These are phyloP conservation scores for Lepidopterella palustris DNA, from an alignment of 495 filamentous ascomycete species.

Conservation along the genomic window DNA sequence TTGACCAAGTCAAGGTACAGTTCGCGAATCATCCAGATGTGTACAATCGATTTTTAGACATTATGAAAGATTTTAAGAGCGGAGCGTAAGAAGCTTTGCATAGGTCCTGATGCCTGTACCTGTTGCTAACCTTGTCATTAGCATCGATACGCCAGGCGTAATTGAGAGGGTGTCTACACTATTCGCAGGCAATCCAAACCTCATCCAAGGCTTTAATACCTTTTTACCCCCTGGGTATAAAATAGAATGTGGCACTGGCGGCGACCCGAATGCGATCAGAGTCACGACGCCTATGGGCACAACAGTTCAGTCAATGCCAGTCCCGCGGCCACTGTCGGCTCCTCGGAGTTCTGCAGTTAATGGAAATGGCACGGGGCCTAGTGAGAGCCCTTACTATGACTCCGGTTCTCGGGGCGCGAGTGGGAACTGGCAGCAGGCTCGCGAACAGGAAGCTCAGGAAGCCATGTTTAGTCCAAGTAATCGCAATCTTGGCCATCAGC, in stretches of 20 bases:
- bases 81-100: conserved; percentile 63
- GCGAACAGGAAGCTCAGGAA: conserved; percentile 22
- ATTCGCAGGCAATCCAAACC: conserved; percentile 90
- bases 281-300: conserved; percentile 95
- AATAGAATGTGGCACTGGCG: conserved; percentile 88
- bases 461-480: conserved; percentile 34
- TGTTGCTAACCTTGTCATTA: conserved; percentile 35
- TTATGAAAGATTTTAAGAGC: conserved; percentile 99
- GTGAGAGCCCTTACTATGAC: conserved; percentile 27
- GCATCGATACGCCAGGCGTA: conserved; percentile 95
- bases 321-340: conserved; percentile 45
- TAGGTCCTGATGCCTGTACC: conserved; percentile 3
- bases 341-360: conserved; percentile 33
- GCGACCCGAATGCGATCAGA: conserved; percentile 89
- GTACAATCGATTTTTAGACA: conserved; percentile 95
- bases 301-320: conserved; percentile 53
- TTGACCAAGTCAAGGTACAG: conserved; percentile 98
- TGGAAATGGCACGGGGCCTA: conserved; percentile 16
- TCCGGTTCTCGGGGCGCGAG: conserved; percentile 7
- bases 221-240: conserved; percentile 95
- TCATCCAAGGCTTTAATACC: conserved; percentile 98
- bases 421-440: conserved; percentile 19
- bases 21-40: conserved; percentile 97
- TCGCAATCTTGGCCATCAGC: conserved; percentile 24
- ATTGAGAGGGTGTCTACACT: conserved; percentile 96